Conservation (phyloP, 2,329 filamentous ascomycete species). For the Fusarium temperatum region DNA sequence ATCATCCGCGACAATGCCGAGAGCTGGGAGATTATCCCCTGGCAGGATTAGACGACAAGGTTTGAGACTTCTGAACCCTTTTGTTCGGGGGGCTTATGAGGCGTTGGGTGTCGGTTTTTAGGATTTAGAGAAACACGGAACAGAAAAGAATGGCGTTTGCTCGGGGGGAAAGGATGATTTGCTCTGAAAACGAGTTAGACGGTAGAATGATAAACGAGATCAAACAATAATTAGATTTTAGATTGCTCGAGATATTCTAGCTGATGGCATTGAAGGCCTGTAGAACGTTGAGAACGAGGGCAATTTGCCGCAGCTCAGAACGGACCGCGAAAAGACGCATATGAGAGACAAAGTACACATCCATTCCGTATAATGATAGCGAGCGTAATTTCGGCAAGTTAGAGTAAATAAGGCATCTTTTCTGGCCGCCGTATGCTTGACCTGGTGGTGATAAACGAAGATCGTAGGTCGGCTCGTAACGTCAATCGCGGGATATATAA, state of each 20-base stretch:
- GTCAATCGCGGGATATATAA: conserved; percentile 28
- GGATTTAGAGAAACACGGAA: not conserved
- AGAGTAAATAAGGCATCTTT: not conserved
- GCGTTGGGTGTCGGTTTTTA: not conserved
- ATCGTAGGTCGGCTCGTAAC: not conserved
- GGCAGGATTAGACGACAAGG: conserved; percentile 50
- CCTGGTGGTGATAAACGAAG: conserved; percentile 11
- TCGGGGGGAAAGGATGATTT: not conserved
- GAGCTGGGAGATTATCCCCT: conserved; percentile 71
- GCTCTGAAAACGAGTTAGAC: not conserved
- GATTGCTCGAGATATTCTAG: not conserved
- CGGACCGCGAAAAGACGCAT: not conserved
- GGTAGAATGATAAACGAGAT: conserved; percentile 10
- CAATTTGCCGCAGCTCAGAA: not conserved
- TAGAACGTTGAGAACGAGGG: not conserved
- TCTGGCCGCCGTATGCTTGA: not conserved
- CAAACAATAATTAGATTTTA: conserved; percentile 9
- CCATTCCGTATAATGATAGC: not conserved
- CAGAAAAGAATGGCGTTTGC: conserved; percentile 20
- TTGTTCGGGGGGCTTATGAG: not conserved
- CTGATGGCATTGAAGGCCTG: not conserved
- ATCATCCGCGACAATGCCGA: conserved; percentile 71
- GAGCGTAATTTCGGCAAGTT: not conserved
- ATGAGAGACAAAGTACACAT: not conserved
- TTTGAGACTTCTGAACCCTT: not conserved